Conservation (phyloP, 2,329 filamentous ascomycete species). For the Westerdykella aurantiaca region DNA sequence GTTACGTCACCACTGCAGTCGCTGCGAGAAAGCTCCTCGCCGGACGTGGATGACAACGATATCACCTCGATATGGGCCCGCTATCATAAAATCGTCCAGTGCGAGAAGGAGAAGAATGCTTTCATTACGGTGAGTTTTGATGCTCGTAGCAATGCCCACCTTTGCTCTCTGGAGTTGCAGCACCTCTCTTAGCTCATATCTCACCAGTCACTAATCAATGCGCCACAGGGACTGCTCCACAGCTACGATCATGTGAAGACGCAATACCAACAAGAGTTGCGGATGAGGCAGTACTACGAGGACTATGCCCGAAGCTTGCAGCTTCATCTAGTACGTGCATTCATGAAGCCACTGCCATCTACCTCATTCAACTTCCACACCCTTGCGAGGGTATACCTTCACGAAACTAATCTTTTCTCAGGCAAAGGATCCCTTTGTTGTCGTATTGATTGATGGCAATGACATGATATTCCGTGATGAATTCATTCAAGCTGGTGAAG, state of each 20-base stretch:
- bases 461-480: constrained; percentile 52
- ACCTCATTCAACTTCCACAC: background rate
- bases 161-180: too few species aligned
- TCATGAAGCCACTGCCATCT: background rate
- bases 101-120: constrained; percentile 27
- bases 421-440: constrained; percentile 50
- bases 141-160: too few species aligned
- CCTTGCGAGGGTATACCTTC: background rate
- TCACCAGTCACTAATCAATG: background rate
- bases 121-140: constrained; percentile 27
- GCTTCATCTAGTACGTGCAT: constrained; percentile 20
- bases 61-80: constrained; percentile 19
- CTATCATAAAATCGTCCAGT: constrained; percentile 24
- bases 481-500: constrained; percentile 45
- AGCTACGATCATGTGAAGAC: constrained; percentile 37
- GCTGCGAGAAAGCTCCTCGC: too few species aligned
- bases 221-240: constrained; percentile 35
- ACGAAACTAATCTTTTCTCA: constrained; percentile 17
- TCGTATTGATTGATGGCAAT: constrained; percentile 52
- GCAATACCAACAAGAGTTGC: constrained; percentile 23
- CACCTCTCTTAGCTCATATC: background rate
- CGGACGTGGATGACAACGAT: too few species aligned
- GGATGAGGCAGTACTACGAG: constrained; percentile 19
- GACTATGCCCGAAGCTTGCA: constrained; percentile 12
- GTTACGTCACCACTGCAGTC: too few species aligned